Evolutionary conservation across 1,139 yeast genomes (phyloP), one percentile per base, ranked within the genome.

Genomic region (Yamadazyma taylorii): DNA sequence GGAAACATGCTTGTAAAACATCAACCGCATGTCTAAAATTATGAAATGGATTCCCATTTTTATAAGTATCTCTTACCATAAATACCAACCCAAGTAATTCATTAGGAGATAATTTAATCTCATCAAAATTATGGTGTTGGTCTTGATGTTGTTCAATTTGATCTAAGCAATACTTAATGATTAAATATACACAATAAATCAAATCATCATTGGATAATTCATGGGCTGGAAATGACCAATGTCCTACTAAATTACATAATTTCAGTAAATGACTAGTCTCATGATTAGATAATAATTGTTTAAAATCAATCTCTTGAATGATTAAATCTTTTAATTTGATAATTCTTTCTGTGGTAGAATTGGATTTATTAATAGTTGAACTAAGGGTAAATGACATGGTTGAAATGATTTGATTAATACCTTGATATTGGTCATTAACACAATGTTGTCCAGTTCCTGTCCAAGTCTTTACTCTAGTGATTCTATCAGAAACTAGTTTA

Each of bases 11-110:
- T 63, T 92, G 98, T 55, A 90, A 66, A 6, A 92, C 98, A 62
- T 92, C 98, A 12, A 88, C 86, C 0, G 96, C 97, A 62, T 92
- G 98, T 49, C 96, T 78, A 57, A 89, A 92, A 63, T 90, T 90
- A 64, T 92, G 98, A 66, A 90, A 92, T 6, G 92, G 88, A 55
- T 90, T 89, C 2, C 88, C 88, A 48, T 79, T 78, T 53, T 85
- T 81, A 58, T 92, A 92, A 32, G 86, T 77, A 51, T 85, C 85
- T 46, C 95, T 75, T 5, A 83, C 74, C 54, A 78, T 73, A 47
- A 79, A 76, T 21, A 85, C 63, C 46, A 86, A 71, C n/a, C 74
- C 74, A 34, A 79, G 58, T 17, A 85, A 61, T 41, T 70, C 72
- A 49, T 74, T 73, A 17, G 36, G 24, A 24, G 69, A 63, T 12